These are phyloP conservation scores for Suillus subaureus DNA, from an alignment of 768 basidiomycete species.

Conservation along the genomic window DNA sequence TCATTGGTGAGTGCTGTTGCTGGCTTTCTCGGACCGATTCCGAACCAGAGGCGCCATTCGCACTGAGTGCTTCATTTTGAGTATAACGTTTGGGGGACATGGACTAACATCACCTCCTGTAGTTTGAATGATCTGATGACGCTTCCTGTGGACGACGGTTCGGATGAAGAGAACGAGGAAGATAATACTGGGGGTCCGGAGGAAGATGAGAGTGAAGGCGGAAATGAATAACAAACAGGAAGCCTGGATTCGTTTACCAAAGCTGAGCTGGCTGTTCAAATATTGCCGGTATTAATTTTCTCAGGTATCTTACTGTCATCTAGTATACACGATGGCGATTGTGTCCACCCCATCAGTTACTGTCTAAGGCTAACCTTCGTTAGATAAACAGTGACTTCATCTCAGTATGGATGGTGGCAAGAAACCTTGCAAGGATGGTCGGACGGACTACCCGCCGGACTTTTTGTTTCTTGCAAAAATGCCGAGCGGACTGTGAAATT, in stretches of 20 bases:
- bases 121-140: conserved; percentile 79
- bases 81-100: neutral
- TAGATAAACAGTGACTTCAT: neutral
- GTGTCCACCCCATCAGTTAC: neutral
- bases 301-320: neutral
- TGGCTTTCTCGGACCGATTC: neutral
- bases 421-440: neutral
- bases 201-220: neutral
- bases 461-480: neutral
- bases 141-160: conserved; percentile 39
- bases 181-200: neutral
- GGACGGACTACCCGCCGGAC: neutral
- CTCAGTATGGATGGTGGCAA: too few relatives aligned
- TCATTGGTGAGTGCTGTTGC: conserved; percentile 56
- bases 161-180: conserved; percentile 13
- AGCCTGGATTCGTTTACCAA: neutral
- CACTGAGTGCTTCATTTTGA: neutral
- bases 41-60: neutral
- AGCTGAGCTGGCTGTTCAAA: neutral
- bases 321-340: neutral
- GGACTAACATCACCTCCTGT: neutral
- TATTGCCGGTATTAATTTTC: neutral
- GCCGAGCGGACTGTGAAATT: neutral
- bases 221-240: neutral
- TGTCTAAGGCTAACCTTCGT: neutral